A percentile compares a stretch with the other conserved stretches of the same genome.
phyloP scores from a whole-genome alignment of 2,329 filamentous ascomycete genomes.

The Colletotrichum australisinense region DNA sequence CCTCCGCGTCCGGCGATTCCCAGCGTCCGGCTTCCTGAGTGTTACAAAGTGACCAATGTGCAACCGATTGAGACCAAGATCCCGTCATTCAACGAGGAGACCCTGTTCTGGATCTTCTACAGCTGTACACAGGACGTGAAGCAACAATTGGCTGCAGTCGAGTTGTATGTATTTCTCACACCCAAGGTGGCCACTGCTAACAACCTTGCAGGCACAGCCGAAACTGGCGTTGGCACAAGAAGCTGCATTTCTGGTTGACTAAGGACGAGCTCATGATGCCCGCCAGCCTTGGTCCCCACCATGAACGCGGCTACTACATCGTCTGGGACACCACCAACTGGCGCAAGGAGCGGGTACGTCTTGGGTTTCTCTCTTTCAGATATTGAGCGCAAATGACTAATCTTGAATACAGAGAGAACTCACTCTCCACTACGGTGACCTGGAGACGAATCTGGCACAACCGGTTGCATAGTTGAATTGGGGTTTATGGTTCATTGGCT shows the following conservation, averaged over 20 bases:
- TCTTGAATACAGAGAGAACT: slow-evolving; percentile 63
- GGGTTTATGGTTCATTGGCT: slow-evolving; percentile 16
- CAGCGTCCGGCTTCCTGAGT: slow-evolving; percentile 71
- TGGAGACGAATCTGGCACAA: slow-evolving; percentile 59
- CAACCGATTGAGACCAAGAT: slow-evolving; percentile 75
- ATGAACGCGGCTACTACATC: slow-evolving; percentile 75
- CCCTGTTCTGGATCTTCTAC: slow-evolving; percentile 77
- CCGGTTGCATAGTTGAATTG: slow-evolving; percentile 19
- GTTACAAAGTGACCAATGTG: slow-evolving; percentile 75
- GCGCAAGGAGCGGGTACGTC: slow-evolving; percentile 71
- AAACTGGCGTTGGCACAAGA: slow-evolving; percentile 78
- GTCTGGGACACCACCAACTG: slow-evolving; percentile 73
- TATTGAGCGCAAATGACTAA: slow-evolving; percentile 30
- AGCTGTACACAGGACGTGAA: slow-evolving; percentile 72
- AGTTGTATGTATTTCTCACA: slow-evolving; percentile 61
- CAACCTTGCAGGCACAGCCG: slow-evolving; percentile 62
- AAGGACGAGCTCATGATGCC: slow-evolving; percentile 76
- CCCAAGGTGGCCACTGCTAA: background rate
- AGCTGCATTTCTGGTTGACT: slow-evolving; percentile 73
- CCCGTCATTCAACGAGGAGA: slow-evolving; percentile 75
- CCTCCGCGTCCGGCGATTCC: slow-evolving; percentile 68
- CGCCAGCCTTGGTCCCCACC: slow-evolving; percentile 66
- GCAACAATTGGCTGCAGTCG: slow-evolving; percentile 71
- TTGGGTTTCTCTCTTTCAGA: background rate
- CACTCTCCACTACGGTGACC: slow-evolving; percentile 70